phyloP scores from a whole-genome alignment of 1,284 basidiomycete genomes.

The Boletellus sp. region DNA sequence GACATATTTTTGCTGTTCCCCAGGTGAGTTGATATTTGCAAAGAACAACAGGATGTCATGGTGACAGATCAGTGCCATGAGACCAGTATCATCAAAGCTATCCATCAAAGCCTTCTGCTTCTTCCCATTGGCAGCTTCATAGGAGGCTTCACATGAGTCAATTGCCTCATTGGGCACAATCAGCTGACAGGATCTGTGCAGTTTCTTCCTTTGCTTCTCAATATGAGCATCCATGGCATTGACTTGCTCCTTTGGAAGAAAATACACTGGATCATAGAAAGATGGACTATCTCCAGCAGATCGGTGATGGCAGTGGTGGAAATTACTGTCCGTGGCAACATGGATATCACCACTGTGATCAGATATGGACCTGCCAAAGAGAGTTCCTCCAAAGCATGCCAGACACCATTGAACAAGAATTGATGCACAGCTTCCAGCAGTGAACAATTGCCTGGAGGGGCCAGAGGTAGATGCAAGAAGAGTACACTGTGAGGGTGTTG shows the following conservation, averaged over 20 bases:
- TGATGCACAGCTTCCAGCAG: background rate
- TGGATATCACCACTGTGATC: background rate
- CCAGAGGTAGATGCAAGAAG: too few species aligned
- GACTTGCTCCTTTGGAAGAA: conserved; percentile 3
- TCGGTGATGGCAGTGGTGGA: background rate
- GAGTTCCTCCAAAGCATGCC: background rate
- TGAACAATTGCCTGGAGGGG: too few species aligned
- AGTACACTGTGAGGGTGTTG: too few species aligned
- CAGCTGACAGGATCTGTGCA: background rate
- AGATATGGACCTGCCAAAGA: background rate
- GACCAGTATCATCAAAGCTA: conserved; percentile 13
- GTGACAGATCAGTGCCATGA: conserved; percentile 35
- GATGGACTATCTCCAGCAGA: background rate
- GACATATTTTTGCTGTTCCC: conserved; percentile 33
- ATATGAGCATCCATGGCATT: background rate
- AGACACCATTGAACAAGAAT: conserved; percentile 4
- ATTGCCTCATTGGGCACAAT: background rate
- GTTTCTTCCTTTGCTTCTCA: background rate
- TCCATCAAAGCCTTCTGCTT: conserved; percentile 4
- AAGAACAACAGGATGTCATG: conserved; percentile 36
- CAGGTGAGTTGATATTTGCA: conserved; percentile 33
- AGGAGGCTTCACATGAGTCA: background rate
- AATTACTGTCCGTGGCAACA: background rate
- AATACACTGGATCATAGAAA: conserved; percentile 3
- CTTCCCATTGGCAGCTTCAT: background rate